These are phyloP conservation scores for Narthecium ossifragum DNA, from an alignment of 106 monocot species.

Conservation along the genomic window DNA sequence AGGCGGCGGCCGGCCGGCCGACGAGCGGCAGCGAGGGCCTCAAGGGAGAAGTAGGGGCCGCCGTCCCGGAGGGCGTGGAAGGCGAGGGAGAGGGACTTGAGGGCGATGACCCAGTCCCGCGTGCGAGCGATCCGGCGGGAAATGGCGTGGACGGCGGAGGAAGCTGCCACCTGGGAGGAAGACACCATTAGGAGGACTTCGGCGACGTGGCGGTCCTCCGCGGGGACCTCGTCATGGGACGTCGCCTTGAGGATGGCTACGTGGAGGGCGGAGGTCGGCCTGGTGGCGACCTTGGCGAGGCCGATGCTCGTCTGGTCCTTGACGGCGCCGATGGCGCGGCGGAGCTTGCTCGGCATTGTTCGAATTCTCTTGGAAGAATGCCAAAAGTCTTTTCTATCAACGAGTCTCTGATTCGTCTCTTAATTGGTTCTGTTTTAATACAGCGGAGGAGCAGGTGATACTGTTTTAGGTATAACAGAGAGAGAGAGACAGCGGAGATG, in stretches of 20 bases:
- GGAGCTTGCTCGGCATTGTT: slow-evolving; percentile 53
- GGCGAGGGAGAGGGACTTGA: slow-evolving; percentile 49
- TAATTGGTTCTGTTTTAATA: too few relatives aligned
- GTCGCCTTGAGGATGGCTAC: slow-evolving; percentile 63
- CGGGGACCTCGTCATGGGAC: slow-evolving; percentile 42
- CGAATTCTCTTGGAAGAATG: too few relatives aligned
- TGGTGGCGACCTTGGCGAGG: slow-evolving; percentile 36
- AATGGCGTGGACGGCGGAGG: slow-evolving; percentile 23
- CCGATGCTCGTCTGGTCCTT: slow-evolving; percentile 73
- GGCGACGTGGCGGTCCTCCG: slow-evolving; percentile 19
- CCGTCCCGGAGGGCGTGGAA: slow-evolving; percentile 15
- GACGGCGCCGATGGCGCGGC: slow-evolving; percentile 37
- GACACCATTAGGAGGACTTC: slow-evolving; percentile 38
- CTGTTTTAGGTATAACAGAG: background rate
- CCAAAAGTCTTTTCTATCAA: too few relatives aligned
- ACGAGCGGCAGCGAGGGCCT: slow-evolving; percentile 17
- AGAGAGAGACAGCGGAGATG: background rate
- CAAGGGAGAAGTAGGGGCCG: slow-evolving; percentile 34
- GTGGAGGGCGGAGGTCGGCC: slow-evolving; percentile 22
- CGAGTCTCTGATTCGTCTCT: too few relatives aligned
- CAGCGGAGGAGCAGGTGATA: too few relatives aligned
- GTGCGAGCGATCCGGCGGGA: slow-evolving; percentile 53
- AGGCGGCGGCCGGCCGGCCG: slow-evolving; percentile 25
- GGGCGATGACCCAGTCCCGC: slow-evolving; percentile 55
- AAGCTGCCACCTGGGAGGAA: slow-evolving; percentile 21